A percentile compares a stretch with the other conserved stretches of the same genome.
These are phyloP conservation scores for Diutina rugosa DNA, from an alignment of 1,139 yeast genomes.

Conservation along the genomic window DNA sequence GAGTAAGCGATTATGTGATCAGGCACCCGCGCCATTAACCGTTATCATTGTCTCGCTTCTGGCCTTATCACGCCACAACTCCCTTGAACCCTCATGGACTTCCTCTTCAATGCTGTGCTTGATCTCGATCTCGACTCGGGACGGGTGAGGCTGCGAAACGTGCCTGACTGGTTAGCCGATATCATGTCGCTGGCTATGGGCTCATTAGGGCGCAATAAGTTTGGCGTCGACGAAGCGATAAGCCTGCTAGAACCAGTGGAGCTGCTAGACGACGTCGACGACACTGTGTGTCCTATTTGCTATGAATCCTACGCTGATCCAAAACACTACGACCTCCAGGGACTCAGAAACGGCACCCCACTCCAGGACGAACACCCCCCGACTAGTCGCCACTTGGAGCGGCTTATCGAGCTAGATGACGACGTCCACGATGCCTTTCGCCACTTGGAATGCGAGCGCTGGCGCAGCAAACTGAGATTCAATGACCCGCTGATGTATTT, in stretches of 20 bases:
- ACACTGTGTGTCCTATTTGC: constrained; percentile 30
- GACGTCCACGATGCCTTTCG: background rate
- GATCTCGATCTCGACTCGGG: constrained; percentile 18
- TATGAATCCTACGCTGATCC: constrained; percentile 16
- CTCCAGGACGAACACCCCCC: background rate
- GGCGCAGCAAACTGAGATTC: constrained; percentile 8
- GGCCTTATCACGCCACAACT: too few species aligned
- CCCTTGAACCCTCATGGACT: constrained; percentile 2
- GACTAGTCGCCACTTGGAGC: background rate
- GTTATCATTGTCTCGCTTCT: too few species aligned
- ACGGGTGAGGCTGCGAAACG: constrained; percentile 8
- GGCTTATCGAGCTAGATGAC: background rate
- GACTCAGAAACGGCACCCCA: background rate
- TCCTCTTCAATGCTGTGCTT: constrained; percentile 10
- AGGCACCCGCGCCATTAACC: too few species aligned
- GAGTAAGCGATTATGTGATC: too few species aligned
- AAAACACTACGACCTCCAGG: background rate
- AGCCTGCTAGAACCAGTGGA: constrained; percentile 19
- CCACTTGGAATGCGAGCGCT: constrained; percentile 3
- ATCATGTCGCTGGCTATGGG: constrained; percentile 23
- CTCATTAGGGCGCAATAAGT: constrained; percentile 17
- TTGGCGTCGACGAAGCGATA: constrained; percentile 30
- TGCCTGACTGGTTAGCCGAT: constrained; percentile 29
- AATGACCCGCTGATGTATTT: constrained; percentile 27
- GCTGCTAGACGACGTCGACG: constrained; percentile 8